These are phyloP conservation scores for Russula dissimulans DNA, from an alignment of 768 basidiomycete genomes.

Conservation along the genomic window DNA sequence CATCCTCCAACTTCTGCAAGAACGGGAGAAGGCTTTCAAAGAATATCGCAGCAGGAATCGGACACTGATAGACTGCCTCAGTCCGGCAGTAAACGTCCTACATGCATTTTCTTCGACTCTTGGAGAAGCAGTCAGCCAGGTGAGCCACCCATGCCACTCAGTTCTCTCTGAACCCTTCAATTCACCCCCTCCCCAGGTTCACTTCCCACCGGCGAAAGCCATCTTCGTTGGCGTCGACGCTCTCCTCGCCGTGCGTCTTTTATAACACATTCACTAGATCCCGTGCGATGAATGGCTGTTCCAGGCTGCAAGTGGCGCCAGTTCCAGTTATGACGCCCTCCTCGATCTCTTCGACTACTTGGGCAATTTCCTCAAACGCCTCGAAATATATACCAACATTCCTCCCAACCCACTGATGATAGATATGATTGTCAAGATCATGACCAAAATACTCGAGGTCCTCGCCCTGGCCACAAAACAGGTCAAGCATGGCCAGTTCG, in stretches of 20 bases:
- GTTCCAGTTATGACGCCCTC: neutral
- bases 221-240: neutral
- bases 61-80: neutral
- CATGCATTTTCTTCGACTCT: neutral
- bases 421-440: neutral
- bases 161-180: neutral
- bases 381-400: neutral
- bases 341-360: neutral
- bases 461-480: constrained; percentile 7
- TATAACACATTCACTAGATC: neutral
- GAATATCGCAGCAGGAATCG: constrained; percentile 1
- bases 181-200: neutral
- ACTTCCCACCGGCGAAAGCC: neutral
- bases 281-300: neutral
- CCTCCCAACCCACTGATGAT: neutral
- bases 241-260: neutral
- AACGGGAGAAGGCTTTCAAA: neutral
- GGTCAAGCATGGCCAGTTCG: neutral
- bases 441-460: neutral
- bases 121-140: neutral
- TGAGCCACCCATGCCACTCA: neutral
- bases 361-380: neutral
- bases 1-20: neutral
- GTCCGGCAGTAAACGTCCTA: neutral
- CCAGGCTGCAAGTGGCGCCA: neutral